A percentile compares a stretch with the other conserved stretches of the same genome.
These are phyloP conservation scores for Strobilomyces echinocephalus DNA, from an alignment of 768 basidiomycete species.

Conservation along the genomic window DNA sequence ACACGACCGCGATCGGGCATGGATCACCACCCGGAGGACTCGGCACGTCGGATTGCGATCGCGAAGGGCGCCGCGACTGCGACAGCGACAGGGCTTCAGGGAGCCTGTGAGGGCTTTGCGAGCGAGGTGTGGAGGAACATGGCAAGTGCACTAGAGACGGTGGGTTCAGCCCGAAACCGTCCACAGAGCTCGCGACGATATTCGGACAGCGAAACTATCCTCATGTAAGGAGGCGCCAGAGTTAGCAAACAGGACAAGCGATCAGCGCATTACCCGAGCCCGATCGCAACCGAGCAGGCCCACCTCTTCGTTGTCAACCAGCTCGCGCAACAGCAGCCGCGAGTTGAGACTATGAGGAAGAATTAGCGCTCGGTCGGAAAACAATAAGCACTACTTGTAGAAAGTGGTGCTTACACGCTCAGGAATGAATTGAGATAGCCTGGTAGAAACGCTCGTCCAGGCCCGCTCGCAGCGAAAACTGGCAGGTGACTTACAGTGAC, in stretches of 20 bases:
- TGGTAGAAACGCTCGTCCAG: not conserved
- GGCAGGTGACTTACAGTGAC: constrained; percentile 26
- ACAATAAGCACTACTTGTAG: too few species aligned
- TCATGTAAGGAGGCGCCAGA: not conserved
- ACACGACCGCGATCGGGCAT: constrained; percentile 12
- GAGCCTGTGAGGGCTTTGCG: not conserved
- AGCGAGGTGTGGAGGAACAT: constrained; percentile 10
- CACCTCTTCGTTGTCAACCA: constrained; percentile 26
- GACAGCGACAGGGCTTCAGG: not conserved
- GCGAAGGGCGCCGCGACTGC: not conserved
- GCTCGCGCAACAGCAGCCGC: constrained; percentile 25
- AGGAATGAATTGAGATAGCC: constrained; percentile 37
- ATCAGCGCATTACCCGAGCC: not conserved
- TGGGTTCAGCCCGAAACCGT: constrained; percentile 15
- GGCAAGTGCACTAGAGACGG: constrained; percentile 5
- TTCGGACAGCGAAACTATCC: constrained; percentile 23
- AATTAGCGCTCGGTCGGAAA: not conserved
- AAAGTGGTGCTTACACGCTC: constrained; percentile 28
- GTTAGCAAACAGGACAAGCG: not conserved
- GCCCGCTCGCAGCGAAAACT: not conserved
- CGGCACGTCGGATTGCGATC: not conserved
- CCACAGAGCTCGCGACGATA: constrained; percentile 20
- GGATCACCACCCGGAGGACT: constrained; percentile 1
- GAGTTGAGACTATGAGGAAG: constrained; percentile 23
- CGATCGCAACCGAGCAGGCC: not conserved